Percentiles rank a stretch among this genome's conserved stretches.
Conservation (phyloP, 2,329 filamentous ascomycete genomes). For the Alternaria rosae region DNA sequence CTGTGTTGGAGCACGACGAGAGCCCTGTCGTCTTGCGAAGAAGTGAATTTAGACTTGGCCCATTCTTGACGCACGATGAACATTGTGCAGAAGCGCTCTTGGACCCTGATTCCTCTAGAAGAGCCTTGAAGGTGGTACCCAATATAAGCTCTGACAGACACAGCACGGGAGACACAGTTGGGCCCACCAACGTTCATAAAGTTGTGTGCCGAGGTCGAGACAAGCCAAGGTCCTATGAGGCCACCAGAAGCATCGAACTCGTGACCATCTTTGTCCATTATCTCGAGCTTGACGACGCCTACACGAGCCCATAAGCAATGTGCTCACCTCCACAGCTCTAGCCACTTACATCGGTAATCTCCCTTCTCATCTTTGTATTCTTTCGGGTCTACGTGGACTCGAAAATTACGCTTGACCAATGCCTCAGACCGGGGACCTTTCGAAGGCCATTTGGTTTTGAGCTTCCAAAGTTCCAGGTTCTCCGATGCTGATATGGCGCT, state of each 20-base stretch:
- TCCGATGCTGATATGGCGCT: too few relatives aligned
- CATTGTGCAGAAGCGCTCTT: fast-evolving
- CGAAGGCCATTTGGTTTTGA: too few relatives aligned
- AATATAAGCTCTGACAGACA: neutral
- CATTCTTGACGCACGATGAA: neutral
- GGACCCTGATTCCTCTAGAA: neutral
- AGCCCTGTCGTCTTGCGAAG: neutral
- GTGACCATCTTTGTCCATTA: neutral
- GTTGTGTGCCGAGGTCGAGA: neutral
- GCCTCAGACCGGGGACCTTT: too few relatives aligned
- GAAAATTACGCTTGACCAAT: too few relatives aligned
- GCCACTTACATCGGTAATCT: too few relatives aligned
- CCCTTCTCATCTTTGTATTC: too few relatives aligned
- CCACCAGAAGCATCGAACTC: neutral
- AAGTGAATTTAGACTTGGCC: neutral
- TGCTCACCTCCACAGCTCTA: too few relatives aligned
- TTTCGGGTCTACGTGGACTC: too few relatives aligned
- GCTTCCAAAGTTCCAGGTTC: too few relatives aligned
- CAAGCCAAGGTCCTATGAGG: neutral
- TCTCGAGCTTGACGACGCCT: neutral
- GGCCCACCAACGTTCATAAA: fast-evolving
- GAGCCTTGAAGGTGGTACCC: neutral
- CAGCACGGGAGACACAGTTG: neutral
- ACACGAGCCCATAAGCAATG: neutral
- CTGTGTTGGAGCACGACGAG: neutral